Percentiles rank a stretch among this genome's conserved stretches.
These are phyloP conservation scores for Termitomyces sp. DNA, from an alignment of 768 basidiomycete species.

Conservation along the genomic window DNA sequence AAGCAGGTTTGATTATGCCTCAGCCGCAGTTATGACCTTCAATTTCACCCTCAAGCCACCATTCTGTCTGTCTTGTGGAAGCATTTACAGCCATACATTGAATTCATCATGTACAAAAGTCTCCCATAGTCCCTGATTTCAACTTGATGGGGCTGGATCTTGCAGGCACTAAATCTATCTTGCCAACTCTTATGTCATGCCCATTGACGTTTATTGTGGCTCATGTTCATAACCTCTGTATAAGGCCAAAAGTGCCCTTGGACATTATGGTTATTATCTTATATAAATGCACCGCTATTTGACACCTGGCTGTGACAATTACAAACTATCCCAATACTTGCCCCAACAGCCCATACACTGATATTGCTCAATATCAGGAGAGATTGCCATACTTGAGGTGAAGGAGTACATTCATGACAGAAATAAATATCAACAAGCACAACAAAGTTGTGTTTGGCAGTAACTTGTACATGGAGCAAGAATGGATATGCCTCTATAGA, in stretches of 20 bases:
- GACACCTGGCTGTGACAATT: too few species aligned
- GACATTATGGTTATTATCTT: not conserved
- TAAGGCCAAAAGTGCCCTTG: not conserved
- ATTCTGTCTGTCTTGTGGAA: not conserved
- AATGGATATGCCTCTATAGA: not conserved
- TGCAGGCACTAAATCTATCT: not conserved
- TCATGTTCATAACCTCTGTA: not conserved
- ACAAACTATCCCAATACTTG: too few species aligned
- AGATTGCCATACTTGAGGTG: too few species aligned
- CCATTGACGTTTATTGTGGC: not conserved
- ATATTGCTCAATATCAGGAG: too few species aligned
- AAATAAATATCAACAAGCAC: not conserved
- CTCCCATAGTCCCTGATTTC: not conserved
- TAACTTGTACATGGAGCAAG: not conserved
- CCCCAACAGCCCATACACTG: too few species aligned
- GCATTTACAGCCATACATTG: not conserved
- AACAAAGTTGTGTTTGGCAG: not conserved
- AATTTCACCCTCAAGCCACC: too few species aligned
- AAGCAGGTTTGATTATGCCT: too few species aligned
- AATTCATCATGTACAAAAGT: not conserved
- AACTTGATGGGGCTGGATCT: not conserved
- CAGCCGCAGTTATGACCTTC: too few species aligned
- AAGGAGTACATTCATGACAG: not conserved
- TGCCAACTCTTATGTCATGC: not conserved
- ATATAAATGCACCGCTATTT: not conserved